Evolutionary conservation across 805 yeast species (phyloP), one percentile per base, ranked within the genome.

Genomic region (Blastobotrys mokoenaii): DNA sequence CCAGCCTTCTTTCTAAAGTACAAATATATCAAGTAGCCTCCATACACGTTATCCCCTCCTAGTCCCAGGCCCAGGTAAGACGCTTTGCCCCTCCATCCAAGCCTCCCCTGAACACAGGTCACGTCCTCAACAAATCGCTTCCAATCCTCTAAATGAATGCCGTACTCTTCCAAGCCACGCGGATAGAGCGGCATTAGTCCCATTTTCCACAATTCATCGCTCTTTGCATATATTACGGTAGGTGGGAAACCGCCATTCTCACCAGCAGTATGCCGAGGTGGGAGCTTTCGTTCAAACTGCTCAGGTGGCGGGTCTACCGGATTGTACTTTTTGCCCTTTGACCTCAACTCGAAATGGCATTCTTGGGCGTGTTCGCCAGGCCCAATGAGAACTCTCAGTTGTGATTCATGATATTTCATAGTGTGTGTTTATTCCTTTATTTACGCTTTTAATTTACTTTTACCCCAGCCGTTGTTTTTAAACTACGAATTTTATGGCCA

Each of bases 91-190:
- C 27, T 4, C 27, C 27, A 22, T 22, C 27, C 27, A 4, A 22
- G 8, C 27, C 27, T 22, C 27, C 27, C 27, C 8, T 22, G 27
- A 22, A 22, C 27, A 14, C 9, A 12, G 12, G 25, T 14, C 12
- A 37, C 17, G 15, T 37, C 40, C 12, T 37, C 40, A 7, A 37
- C n/a, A 14, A 37, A 37, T 30, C 40, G 27, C 16, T 37, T 37
- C 40, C 40, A 37, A 30, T 37, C 40, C 3, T 37, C 30, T 3
- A 7, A 4, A 37, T 11, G 14, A 3, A 37, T 12, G n/a, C 7
- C 17, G 9, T 22, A 12, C 6, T 15, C 17, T 7, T 18, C 14
- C 30, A 37, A n/a, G 4, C 4, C 27, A 3, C 4, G n/a, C 16
- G 40, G 40, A 14, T 14, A 37, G 12, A 15, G n/a, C 15, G n/a